Percentiles rank a stretch among this genome's conserved stretches.
These are phyloP conservation scores for Eucalyptus tenuipes DNA, from an alignment of 345 rosid genomes.

Conservation along the genomic window DNA sequence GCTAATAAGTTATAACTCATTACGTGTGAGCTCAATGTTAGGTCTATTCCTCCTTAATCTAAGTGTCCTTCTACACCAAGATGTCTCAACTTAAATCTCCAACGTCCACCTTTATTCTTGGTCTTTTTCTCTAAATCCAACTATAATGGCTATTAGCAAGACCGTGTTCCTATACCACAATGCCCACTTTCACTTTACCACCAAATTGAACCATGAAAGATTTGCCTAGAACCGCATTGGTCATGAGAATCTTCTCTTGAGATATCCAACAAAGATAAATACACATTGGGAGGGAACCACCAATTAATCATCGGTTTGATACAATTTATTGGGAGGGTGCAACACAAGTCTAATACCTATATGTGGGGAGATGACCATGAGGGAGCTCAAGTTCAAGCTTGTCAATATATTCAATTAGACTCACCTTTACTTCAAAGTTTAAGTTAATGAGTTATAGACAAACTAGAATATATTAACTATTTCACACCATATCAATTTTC, in stretches of 20 bases:
- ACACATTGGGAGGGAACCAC: background rate
- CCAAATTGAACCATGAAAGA: background rate
- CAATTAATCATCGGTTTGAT: background rate
- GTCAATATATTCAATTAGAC: no score
- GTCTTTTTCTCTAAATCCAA: background rate
- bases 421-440: background rate
- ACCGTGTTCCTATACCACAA: background rate
- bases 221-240: background rate
- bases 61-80: background rate
- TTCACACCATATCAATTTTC: background rate
- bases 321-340: background rate
- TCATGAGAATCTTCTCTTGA: background rate
- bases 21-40: background rate
- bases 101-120: background rate
- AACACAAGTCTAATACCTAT: background rate
- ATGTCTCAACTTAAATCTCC: background rate
- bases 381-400: background rate
- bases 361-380: background rate
- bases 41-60: background rate
- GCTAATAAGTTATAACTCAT: background rate
- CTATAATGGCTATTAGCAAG: fast-evolving
- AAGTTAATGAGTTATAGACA: background rate
- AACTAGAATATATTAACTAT: no score
- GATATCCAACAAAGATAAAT: background rate
- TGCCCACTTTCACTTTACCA: background rate